Conservation (phyloP, 495 filamentous ascomycete species). For the Penicillium malachiteum region DNA sequence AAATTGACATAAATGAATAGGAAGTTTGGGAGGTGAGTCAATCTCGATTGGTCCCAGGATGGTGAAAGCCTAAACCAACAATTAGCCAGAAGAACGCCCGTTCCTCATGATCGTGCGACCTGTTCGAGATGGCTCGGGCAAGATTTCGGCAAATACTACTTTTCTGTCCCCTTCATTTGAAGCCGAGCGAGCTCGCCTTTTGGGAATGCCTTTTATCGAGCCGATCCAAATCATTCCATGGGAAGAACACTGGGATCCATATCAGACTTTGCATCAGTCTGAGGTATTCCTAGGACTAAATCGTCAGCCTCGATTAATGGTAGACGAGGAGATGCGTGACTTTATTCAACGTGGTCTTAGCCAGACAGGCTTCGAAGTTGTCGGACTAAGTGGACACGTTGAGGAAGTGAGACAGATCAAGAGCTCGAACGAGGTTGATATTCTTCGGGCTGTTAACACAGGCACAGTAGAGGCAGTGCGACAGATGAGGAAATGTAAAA, state of each 20-base stretch:
- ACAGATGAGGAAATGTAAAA: slow-evolving; percentile 48
- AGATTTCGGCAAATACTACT: slow-evolving; percentile 44
- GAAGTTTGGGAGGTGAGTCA: not conserved
- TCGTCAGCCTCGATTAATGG: slow-evolving; percentile 42
- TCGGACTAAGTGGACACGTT: slow-evolving; percentile 44
- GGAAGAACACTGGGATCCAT: slow-evolving; percentile 61
- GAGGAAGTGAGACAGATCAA: slow-evolving; percentile 54
- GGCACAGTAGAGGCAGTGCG: slow-evolving; percentile 56
- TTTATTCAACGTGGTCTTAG: slow-evolving; percentile 52
- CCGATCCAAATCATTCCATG: slow-evolving; percentile 47
- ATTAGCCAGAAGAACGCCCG: slow-evolving; percentile 53
- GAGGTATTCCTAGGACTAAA: slow-evolving; percentile 21
- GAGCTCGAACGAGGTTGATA: slow-evolving; percentile 44
- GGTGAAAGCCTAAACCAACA: not conserved
- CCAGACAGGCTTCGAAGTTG: slow-evolving; percentile 45
- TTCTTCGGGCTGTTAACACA: slow-evolving; percentile 56
- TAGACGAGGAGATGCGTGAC: slow-evolving; percentile 59
- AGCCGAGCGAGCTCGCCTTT: slow-evolving; percentile 49
- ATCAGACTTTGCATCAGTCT: slow-evolving; percentile 41
- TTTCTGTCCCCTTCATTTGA: slow-evolving; percentile 56
- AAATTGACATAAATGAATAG: not conserved
- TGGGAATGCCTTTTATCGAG: slow-evolving; percentile 49
- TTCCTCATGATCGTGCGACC: slow-evolving; percentile 56
- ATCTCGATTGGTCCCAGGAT: not conserved
- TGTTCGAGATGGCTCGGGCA: slow-evolving; percentile 23